Base-by-base conservation (phyloP, 1,284 basidiomycete genomes). In the Apiotrichum gamsii region DNA sequence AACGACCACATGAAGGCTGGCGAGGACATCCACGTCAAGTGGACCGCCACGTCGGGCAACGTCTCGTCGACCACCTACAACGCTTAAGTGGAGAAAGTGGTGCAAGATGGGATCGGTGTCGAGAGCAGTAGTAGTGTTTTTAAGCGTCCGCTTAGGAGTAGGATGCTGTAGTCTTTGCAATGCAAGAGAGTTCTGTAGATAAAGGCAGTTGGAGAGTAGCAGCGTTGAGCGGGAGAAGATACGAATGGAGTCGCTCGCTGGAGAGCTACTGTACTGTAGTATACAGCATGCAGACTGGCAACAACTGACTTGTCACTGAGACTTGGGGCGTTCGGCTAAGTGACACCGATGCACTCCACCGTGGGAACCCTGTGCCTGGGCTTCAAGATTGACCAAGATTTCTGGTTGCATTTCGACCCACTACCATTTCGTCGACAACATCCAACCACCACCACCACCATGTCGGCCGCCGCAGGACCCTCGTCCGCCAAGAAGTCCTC, bases 41-140 rank as follows among this genome's bases (percentile, higher is more conserved):
- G 75, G 77, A 78, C 75, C 65, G 74, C 63, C 43, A 64, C 52
- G 42, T 68, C 65, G 31, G 69, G 69, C 58, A 64, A 71, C 58
- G 65, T 97, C 58, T 90, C 93, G 47, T 87, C 93, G 35, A 86
- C 83, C 53, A 85, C 85, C 51, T 98, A 98, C 81, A 81, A 80
- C 71, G 89, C 89, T 64, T 97, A 82, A 82, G 53, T 36, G 30
- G 31, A n/a, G 21, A 15, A 18, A 3, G n/a, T 28, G 13, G 16
- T 8, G 11, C 8, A 38, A 5, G 5, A 30, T 13, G 15, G 15
- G 34, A 15, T 4, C 20, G 38, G 38, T n/a, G n/a, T n/a, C n/a
- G n/a, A n/a, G 20, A 29, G 37, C 25, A 8, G 38, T 39, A 39
- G 38, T 29, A 39, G 25, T 40, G 19, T 25, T 40, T 39, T 30